phyloP scores from a whole-genome alignment of 176 grass and related monocot genomes.

The Oryza australiensis region DNA sequence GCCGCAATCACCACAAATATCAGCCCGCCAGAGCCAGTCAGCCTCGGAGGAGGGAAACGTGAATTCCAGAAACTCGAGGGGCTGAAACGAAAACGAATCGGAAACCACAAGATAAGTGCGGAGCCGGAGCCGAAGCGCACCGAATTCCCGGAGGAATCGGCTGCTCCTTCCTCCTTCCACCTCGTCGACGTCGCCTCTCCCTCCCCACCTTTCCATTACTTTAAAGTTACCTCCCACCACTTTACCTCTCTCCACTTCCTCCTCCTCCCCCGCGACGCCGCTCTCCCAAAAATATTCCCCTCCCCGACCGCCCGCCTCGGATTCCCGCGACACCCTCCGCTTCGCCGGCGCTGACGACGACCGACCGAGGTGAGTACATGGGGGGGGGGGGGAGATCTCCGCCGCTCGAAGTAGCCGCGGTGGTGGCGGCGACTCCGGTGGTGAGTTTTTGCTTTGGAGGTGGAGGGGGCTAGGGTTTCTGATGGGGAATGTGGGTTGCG shows the following conservation, averaged over 20 bases:
- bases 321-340: neutral
- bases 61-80: neutral
- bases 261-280: neutral
- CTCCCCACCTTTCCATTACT: neutral
- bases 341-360: neutral
- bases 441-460: neutral
- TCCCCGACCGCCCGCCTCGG: neutral
- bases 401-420: neutral
- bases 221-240: conserved; percentile 21
- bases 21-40: no score
- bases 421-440: no score
- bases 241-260: neutral
- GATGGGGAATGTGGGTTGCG: conserved; percentile 64
- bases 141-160: conserved; percentile 32
- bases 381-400: neutral
- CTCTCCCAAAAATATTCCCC: conserved; percentile 22
- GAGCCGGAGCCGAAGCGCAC: neutral
- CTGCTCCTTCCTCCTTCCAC: neutral
- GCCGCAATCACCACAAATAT: no score
- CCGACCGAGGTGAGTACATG: neutral
- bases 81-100: neutral
- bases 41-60: neutral
- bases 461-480: conserved; percentile 55
- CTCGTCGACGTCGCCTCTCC: neutral
- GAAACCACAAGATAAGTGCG: neutral